These are phyloP conservation scores for Pseudopediastrum boryanum DNA, from an alignment of 139 green algal species.

Conservation along the genomic window DNA sequence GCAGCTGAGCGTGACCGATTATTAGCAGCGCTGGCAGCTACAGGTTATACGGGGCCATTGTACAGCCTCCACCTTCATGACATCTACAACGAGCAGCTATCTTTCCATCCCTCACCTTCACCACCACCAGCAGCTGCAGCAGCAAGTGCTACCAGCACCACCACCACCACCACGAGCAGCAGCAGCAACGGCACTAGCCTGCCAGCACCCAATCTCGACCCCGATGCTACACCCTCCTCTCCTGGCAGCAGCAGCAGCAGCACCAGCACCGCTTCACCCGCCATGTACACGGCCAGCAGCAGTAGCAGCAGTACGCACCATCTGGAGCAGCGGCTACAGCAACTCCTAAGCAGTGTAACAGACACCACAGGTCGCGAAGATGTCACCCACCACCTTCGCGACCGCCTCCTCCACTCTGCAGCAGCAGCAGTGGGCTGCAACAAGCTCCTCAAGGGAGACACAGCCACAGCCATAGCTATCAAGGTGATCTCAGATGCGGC, in stretches of 20 bases:
- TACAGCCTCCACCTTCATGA: slow-evolving; percentile 43
- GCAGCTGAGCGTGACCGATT: neutral
- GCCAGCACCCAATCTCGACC: no score
- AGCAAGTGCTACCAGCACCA: neutral
- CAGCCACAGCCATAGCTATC: slow-evolving; percentile 54
- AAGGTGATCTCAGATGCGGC: slow-evolving; percentile 58
- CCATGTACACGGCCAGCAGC: neutral
- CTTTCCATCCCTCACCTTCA: no score
- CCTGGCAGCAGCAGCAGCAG: neutral
- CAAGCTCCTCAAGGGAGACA: slow-evolving; percentile 63
- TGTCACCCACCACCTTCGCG: slow-evolving; percentile 61
- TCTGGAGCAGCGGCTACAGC: neutral
- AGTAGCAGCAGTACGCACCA: neutral
- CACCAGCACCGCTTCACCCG: no score
- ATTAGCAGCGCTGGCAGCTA: slow-evolving; percentile 3
- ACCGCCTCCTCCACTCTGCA: slow-evolving; percentile 50
- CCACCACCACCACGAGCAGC: neutral
- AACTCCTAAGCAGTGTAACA: slow-evolving; percentile 40
- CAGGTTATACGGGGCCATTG: neutral
- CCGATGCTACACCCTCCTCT: neutral
- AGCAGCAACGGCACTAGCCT: neutral
- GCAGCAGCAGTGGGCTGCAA: slow-evolving; percentile 48
- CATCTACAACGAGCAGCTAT: no score
- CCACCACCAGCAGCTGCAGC: slow-evolving; percentile 8
- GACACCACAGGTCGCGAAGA: slow-evolving; percentile 76